Base-by-base conservation (phyloP, 2,329 filamentous ascomycete genomes). In the Scytalidium lignicola region DNA sequence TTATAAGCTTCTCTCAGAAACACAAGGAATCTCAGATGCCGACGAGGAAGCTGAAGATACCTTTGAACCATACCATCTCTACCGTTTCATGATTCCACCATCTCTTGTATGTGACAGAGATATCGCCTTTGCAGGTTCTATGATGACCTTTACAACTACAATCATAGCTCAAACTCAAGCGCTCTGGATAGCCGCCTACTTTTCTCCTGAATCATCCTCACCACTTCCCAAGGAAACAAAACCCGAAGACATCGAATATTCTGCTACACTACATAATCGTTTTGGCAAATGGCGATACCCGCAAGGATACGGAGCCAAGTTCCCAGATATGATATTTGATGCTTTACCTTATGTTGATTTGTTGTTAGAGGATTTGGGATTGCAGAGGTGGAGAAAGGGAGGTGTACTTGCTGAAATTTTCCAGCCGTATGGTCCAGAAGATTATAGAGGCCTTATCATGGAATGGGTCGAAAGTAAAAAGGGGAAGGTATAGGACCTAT, bases 271-370 rank as follows among this genome's bases (percentile, higher is more conserved):
- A 47, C 73, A 85, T 60, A 81, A 76, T 20, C 78, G 85, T 40
- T 91, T 85, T 61, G 83, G 83, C 8, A 80, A 75, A 55, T 83
- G 82, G 75, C 74, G 86, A 23, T 86, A 86, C 55, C 80, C 82
- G 1, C 74, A 71, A 6, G 85, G 85, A 1, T 81, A 81, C 57
- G 85, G 85, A 1, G 70, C 70, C 40, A 74, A 72, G 59, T 73
- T 75, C 47, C 82, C 83, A 0, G 85, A 87, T 62, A 84, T 89
- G 56, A 81, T 88, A n/a, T 90, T 90, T 60, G 88, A 92, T 62
- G 78, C 78, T 0, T 63, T 91, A 45, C 85, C 85, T 3, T 92
- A 88, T 47, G 63, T 88, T 13, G 86, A 90, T 64, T 58, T 82
- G 58, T 62, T 91, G 59, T 62, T 86, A 53, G 67, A 70, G 6